Percentiles rank a stretch among this genome's conserved stretches.
Evolutionary conservation across 2,329 filamentous ascomycete genomes (phyloP).

Genomic region (Penicillium hesseltinei): DNA sequence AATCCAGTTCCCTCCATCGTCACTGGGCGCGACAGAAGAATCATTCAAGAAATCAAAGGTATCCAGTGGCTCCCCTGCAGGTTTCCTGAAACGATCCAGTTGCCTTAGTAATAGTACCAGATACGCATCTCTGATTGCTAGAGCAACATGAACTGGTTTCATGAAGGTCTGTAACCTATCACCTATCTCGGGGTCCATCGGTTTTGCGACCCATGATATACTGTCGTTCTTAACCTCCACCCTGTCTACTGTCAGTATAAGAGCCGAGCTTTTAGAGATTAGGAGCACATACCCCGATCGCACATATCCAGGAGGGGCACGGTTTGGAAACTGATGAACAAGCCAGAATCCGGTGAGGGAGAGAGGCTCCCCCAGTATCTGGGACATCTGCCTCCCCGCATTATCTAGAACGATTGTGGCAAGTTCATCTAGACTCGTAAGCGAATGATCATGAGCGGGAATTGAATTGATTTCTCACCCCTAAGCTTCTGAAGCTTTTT

Average conservation of each 20-base stretch:
- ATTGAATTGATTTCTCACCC: constrained; percentile 26
- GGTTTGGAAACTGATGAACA: constrained; percentile 59
- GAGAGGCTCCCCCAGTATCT: constrained; percentile 50
- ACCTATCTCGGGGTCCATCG: constrained; percentile 31
- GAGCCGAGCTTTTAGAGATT: not conserved
- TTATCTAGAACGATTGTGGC: constrained; percentile 44
- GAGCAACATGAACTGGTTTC: constrained; percentile 32
- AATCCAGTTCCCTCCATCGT: constrained; percentile 18
- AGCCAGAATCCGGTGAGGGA: constrained; percentile 57
- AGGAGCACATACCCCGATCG: constrained; percentile 56
- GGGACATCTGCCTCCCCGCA: constrained; percentile 45
- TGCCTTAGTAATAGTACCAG: constrained; percentile 30
- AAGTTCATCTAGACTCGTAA: constrained; percentile 45
- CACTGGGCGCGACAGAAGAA: constrained; percentile 12
- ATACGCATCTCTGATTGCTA: constrained; percentile 37
- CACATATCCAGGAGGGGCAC: constrained; percentile 59
- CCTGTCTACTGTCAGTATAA: constrained; percentile 21
- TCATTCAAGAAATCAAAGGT: constrained; percentile 15
- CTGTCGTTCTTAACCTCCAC: constrained; percentile 28
- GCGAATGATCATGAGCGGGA: constrained; percentile 1
- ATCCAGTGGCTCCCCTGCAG: constrained; percentile 13
- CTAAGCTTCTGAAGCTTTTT: constrained; percentile 50
- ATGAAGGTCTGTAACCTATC: constrained; percentile 31
- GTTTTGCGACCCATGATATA: constrained; percentile 28
- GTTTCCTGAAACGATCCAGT: constrained; percentile 24